Percentiles rank a stretch among this genome's conserved stretches.
Conservation (phyloP, 1,284 basidiomycete genomes). For the Moesziomyces parantarcticus region DNA sequence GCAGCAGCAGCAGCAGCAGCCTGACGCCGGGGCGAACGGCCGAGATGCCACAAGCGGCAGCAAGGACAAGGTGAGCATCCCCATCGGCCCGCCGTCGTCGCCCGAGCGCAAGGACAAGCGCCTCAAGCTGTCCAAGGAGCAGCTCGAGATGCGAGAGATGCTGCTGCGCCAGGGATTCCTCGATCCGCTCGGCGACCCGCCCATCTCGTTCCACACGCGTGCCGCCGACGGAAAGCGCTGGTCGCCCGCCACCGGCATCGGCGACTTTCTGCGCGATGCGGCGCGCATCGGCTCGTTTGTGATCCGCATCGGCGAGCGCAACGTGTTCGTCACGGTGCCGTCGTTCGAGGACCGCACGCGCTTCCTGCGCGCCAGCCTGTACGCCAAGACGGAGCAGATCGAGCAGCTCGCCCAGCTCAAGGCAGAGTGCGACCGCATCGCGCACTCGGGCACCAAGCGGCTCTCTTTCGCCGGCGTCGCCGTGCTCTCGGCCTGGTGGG, state of each 20-base stretch:
- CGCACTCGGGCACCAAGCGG: constrained; percentile 48
- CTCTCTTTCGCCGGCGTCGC: constrained; percentile 56
- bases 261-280: constrained; percentile 59
- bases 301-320: constrained; percentile 53
- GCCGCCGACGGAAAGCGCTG: constrained; percentile 55
- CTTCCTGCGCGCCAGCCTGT: constrained; percentile 49
- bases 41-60: not conserved
- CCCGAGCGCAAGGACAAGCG: constrained; percentile 42
- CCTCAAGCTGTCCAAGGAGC: constrained; percentile 24
- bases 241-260: constrained; percentile 61
- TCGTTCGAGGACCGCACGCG: constrained; percentile 60
- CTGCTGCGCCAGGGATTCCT: constrained; percentile 43
- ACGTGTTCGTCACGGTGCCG: constrained; percentile 53
- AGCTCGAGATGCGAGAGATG: constrained; percentile 43
- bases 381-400: constrained; percentile 55
- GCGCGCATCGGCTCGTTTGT: constrained; percentile 57
- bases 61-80: constrained; percentile 23
- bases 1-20: not conserved
- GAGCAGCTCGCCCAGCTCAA: constrained; percentile 54
- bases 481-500: constrained; percentile 56
- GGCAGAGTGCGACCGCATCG: constrained; percentile 56
- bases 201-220: constrained; percentile 60
- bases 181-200: constrained; percentile 51
- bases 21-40: not conserved
- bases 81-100: constrained; percentile 23